phyloP scores from a whole-genome alignment of 2,329 filamentous ascomycete species.

The Monilinia laxa region DNA sequence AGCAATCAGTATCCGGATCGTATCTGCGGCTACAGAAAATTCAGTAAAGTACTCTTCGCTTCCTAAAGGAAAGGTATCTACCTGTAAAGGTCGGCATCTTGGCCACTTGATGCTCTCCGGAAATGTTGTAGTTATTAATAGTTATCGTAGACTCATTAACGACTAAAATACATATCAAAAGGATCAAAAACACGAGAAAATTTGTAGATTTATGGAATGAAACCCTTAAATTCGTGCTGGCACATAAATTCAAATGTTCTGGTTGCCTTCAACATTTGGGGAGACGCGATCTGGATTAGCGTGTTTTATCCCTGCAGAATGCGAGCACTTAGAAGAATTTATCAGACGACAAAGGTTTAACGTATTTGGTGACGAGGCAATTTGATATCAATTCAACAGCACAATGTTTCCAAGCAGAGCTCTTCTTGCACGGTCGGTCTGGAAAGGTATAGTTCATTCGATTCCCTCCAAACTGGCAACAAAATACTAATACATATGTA shows the following conservation, averaged over 20 bases:
- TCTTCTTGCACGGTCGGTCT: conserved; percentile 64
- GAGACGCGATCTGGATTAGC: conserved; percentile 32
- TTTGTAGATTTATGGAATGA: background rate
- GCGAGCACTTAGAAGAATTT: conserved; percentile 13
- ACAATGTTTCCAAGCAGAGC: conserved; percentile 59
- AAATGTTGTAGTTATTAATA: background rate
- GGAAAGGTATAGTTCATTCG: conserved; percentile 61
- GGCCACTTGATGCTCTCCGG: conserved; percentile 6
- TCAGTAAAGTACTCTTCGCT: conserved; percentile 17
- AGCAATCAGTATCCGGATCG: conserved; percentile 88
- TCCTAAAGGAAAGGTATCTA: conserved; percentile 17
- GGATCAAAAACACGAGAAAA: conserved; percentile 13
- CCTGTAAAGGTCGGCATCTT: conserved; percentile 36
- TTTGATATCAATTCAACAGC: conserved; percentile 21
- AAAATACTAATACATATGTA: conserved; percentile 32
- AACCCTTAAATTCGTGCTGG: background rate
- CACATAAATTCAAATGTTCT: background rate
- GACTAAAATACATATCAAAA: background rate
- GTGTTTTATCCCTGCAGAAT: conserved; percentile 29
- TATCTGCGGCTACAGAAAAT: conserved; percentile 57
- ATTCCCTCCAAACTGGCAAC: conserved; percentile 4
- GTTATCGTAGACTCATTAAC: background rate
- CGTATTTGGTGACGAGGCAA: background rate
- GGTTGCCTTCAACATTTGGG: conserved; percentile 22
- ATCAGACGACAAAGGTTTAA: conserved; percentile 18